Conservation (phyloP, 108 stramenopile genomes). For the Poteriospumella lacustris region DNA sequence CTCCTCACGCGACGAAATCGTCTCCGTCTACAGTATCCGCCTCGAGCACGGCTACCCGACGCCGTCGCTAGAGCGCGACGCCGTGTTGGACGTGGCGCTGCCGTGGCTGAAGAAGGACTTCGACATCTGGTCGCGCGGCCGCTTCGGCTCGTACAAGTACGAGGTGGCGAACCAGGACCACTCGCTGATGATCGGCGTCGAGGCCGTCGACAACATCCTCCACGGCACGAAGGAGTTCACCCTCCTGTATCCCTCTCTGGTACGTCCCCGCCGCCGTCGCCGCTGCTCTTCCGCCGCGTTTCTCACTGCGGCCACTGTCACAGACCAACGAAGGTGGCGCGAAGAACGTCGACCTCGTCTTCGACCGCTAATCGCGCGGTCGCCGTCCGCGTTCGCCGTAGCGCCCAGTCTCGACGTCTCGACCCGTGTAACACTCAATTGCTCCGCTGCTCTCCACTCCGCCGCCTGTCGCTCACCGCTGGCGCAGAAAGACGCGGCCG, state of each 20-base stretch:
- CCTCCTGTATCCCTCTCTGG: conserved; percentile 14
- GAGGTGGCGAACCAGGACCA: conserved; percentile 30
- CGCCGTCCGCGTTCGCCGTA: too few species aligned
- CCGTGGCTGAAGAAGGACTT: background rate
- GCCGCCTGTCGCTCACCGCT: background rate
- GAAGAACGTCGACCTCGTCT: conserved; percentile 2
- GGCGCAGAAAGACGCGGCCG: background rate
- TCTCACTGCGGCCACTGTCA: background rate
- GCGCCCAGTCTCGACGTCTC: too few species aligned
- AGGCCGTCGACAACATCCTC: conserved; percentile 26
- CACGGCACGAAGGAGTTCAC: conserved; percentile 27
- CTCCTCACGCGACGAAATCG: background rate
- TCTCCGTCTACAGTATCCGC: conserved; percentile 2
- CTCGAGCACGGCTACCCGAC: conserved; percentile 27
- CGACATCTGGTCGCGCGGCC: conserved; percentile 12
- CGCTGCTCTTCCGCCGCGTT: too few species aligned
- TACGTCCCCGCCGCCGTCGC: background rate
- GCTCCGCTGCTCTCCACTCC: too few species aligned
- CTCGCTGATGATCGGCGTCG: conserved; percentile 17
- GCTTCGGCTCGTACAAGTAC: conserved; percentile 27
- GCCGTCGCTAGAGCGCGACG: conserved; percentile 9
- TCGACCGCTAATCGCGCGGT: background rate
- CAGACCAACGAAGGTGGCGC: conserved; percentile 30
- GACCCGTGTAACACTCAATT: too few species aligned
- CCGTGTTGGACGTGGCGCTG: background rate